phyloP scores from a whole-genome alignment of 768 basidiomycete genomes.

The Amanita thiersii region DNA sequence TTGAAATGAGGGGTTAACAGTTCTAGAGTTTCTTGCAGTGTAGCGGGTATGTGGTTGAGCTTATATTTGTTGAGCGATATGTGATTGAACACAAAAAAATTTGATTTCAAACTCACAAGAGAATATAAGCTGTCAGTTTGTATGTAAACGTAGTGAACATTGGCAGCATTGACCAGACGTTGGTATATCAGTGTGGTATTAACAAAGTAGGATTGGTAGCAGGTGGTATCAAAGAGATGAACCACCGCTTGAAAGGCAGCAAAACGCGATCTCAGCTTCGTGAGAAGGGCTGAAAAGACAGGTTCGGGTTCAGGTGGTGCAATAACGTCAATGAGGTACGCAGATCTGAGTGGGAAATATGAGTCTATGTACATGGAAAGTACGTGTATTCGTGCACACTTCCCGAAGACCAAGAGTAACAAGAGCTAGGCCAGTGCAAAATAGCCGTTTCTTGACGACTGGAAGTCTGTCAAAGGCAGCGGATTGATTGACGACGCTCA shows the following conservation, averaged over 20 bases:
- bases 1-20: not conserved
- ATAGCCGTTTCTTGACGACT: not conserved
- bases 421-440: constrained; percentile 6
- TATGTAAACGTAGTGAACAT: constrained; percentile 1
- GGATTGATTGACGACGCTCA: no score
- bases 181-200: constrained; percentile 24
- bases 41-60: constrained; percentile 1
- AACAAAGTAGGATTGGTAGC: constrained; percentile 50
- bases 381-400: not conserved
- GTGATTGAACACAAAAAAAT: not conserved
- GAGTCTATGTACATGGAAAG: constrained; percentile 16
- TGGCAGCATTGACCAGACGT: constrained; percentile 8
- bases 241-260: constrained; percentile 30
- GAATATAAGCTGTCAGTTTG: not conserved
- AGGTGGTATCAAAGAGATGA: constrained; percentile 36
- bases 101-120: constrained; percentile 10
- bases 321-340: constrained; percentile 44
- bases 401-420: constrained; percentile 6
- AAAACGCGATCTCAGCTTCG: constrained; percentile 25
- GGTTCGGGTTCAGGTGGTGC: constrained; percentile 23
- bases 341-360: constrained; percentile 28
- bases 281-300: constrained; percentile 28
- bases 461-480: constrained; percentile 4
- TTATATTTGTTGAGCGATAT: not conserved
- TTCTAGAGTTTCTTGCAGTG: not conserved